Evolutionary conservation across 495 filamentous ascomycete species (phyloP).

Genomic region (Tuber umbilicatum): DNA sequence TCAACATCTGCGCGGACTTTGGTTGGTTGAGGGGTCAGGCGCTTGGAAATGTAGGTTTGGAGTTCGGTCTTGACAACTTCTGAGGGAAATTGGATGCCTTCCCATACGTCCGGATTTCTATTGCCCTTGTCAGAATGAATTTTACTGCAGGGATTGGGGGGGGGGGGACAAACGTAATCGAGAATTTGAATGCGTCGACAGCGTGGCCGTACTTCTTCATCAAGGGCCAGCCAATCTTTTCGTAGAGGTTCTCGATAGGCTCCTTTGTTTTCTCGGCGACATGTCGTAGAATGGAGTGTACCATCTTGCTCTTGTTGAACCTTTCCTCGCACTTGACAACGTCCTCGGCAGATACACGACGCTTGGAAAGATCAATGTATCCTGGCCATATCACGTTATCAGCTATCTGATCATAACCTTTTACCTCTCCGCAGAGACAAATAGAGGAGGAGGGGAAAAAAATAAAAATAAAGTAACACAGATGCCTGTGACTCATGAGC

Average conservation of each 20-base stretch:
- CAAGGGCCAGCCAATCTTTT: conserved; percentile 91
- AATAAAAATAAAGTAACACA: conserved; percentile 11
- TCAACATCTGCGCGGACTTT: conserved; percentile 97
- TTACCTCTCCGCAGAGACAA: background rate
- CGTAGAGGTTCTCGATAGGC: conserved; percentile 86
- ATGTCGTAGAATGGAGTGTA: conserved; percentile 95
- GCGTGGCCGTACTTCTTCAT: conserved; percentile 96
- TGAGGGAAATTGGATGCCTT: conserved; percentile 79
- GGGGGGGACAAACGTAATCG: conserved; percentile 70
- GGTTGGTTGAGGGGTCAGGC: conserved; percentile 90
- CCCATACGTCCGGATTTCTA: conserved; percentile 94
- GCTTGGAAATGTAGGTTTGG: conserved; percentile 87
- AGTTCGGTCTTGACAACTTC: conserved; percentile 80
- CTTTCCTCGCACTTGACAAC: conserved; percentile 96
- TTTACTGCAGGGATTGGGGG: background rate
- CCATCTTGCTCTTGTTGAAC: conserved; percentile 99
- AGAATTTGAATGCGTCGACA: conserved; percentile 96
- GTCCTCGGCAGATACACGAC: conserved; percentile 93
- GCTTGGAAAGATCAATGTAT: conserved; percentile 98
- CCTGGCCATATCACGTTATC: conserved; percentile 46
- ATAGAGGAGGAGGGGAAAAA: background rate
- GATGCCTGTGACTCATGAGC: conserved; percentile 14
- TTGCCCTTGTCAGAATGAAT: conserved; percentile 13
- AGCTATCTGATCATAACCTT: conserved; percentile 15
- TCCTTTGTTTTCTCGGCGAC: conserved; percentile 93